Evolutionary conservation across 2,329 filamentous ascomycete genomes (phyloP).

Genomic region (Trichoderma sp.): DNA sequence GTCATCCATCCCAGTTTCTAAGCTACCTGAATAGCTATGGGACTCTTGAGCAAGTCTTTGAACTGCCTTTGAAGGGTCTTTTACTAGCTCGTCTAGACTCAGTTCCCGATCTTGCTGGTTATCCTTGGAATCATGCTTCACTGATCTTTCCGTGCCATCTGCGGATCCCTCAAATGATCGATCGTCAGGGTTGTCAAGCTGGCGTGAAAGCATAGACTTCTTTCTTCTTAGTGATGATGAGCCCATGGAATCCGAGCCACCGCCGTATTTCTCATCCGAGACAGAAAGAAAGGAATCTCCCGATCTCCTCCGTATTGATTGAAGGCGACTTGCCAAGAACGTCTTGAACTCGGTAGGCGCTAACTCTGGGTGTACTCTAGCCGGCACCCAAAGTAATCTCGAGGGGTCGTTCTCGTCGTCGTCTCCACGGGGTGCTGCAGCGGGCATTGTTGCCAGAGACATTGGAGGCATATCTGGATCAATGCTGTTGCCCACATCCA

Average conservation of each 20-base stretch:
- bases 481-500: constrained; percentile 78
- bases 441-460: constrained; percentile 68
- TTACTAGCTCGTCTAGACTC: constrained; percentile 79
- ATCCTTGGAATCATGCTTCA: constrained; percentile 68
- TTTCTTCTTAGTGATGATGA: constrained; percentile 70
- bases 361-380: constrained; percentile 88
- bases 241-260: constrained; percentile 47
- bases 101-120: constrained; percentile 59
- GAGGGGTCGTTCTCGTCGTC: constrained; percentile 88
- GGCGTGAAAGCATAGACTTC: constrained; percentile 92
- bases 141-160: constrained; percentile 80
- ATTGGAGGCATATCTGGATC: constrained; percentile 75
- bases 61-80: constrained; percentile 72
- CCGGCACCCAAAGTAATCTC: constrained; percentile 92
- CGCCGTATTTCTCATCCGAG: constrained; percentile 54
- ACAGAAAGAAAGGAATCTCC: constrained; percentile 67
- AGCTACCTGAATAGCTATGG: constrained; percentile 46
- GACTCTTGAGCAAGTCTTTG: constrained; percentile 65
- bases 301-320: constrained; percentile 83
- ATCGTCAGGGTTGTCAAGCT: constrained; percentile 74
- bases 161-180: constrained; percentile 65
- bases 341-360: constrained; percentile 96
- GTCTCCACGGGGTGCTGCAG: constrained; percentile 68
- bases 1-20: constrained; percentile 61
- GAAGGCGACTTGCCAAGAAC: constrained; percentile 90